Evolutionary conservation across 495 filamentous ascomycete genomes (phyloP), one percentile per base, ranked within the genome.

Genomic region (Podospora pseudoanserina): DNA sequence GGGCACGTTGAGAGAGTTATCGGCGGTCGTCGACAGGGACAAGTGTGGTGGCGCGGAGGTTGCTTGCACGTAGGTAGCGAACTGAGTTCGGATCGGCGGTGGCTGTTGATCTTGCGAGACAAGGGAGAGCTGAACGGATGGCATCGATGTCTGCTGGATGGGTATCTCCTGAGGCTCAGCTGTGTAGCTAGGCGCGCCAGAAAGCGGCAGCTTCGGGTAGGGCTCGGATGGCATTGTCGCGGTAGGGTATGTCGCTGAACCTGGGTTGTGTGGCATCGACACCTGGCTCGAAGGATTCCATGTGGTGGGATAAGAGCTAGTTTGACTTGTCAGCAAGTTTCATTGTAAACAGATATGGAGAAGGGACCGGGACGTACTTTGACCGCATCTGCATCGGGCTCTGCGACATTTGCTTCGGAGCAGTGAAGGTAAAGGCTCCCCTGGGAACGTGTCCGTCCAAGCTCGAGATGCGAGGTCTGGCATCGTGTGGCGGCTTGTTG

Each of bases 361-460:
- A n/a, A 23, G 13, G 26, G 18, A 44, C n/a, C 28, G 39, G 9
- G 4, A 79, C 82, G 79, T 78, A 84, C 82, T 83, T 83, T 44
- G 82, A 83, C 66, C 82, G 79, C 80, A 84, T 82, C 64, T 79
- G 79, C 79, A 84, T 81, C 27, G 84, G 84, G 58, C 82, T 82
- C 58, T 80, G 78, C 15, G 83, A 81, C 67, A 86, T 78, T 64
- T 82, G 83, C 65, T 80, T 81, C 23, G 74, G 71, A n/a, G 84
- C 79, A 69, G 79, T 85, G 69, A 86, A 87, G 7, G 82, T 84
- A 65, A 86, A 87, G 23, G 80, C 79, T 18, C 81, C 79, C 65
- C 82, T 75, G 11, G 84, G 84, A 39, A 84, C 72, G 30, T 32
- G 30, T 32, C 30, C 30, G 61, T 85, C 84, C 54, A 84, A 66